Evolutionary conservation across 768 basidiomycete species (phyloP), one percentile per base, ranked within the genome.

Genomic region (Lentinula sp.): DNA sequence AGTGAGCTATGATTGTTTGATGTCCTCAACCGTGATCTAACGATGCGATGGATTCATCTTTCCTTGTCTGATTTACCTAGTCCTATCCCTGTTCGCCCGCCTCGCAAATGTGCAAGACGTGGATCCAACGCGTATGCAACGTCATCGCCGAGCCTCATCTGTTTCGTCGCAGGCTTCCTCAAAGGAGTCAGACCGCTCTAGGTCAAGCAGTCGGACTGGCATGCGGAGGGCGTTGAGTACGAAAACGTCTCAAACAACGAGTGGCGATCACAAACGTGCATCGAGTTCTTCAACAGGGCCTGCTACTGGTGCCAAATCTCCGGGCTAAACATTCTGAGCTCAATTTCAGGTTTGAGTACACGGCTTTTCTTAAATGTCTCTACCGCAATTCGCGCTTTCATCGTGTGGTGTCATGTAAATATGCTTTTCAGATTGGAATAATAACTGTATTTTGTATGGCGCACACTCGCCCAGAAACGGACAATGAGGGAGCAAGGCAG

Each of bases 61-160:
- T 48, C 55, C 28, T 34, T 5, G 1, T 4, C n/a, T 51, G 32
- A 11, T 28, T 55, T 56, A 46, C 53, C 39, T 62, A 91, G 91
- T 92, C 53, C 81, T 93, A 31, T 90, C 90, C 2, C 74, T 89
- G 31, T 93, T 93, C 68, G 91, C 90, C 0, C 86, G 81, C 50
- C 71, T 88, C 46, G 90, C 88, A 55, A 85, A 88, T 62, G 80
- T 93, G 39, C 77, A 85, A 2, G 80, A 88, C 64, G 81, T 93
- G 39, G 91, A 93, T 67, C 91, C 91, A 16, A 84, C 84, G 2
- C 82, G 80, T 54, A 90, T 89, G 80, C 87, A 87, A 70, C 85
- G 89, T 45, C 89, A 89, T 67, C 86, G 91, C 2, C 84, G 90
- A 21, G 87, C 88, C 3, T 91, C 89, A 0, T 91, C 89, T 0